Conservation (phyloP, 148 eudicot species). For the Rhododendron henanense region DNA sequence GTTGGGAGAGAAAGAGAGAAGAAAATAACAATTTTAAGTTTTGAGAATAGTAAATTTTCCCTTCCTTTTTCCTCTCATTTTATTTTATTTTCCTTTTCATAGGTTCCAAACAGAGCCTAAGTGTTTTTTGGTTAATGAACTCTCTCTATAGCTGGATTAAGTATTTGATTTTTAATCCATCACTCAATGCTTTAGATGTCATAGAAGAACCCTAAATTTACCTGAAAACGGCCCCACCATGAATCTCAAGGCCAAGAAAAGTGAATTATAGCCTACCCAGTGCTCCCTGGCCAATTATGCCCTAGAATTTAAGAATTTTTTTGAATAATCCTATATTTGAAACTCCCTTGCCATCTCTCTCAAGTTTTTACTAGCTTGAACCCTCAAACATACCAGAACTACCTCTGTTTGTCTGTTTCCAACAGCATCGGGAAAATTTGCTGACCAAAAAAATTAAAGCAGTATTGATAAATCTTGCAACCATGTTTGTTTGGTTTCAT, state of each 20-base stretch:
- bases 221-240: not conserved
- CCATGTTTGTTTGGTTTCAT: not conserved
- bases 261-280: not conserved
- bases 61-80: too few relatives aligned
- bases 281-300: not conserved
- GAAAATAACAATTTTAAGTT: too few relatives aligned
- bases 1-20: too few relatives aligned
- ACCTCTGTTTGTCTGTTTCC: not conserved
- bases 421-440: not conserved
- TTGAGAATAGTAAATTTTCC: too few relatives aligned
- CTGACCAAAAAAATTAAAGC: not conserved
- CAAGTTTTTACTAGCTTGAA: not conserved
- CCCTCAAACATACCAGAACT: not conserved
- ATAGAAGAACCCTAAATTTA: not conserved
- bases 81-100: too few relatives aligned
- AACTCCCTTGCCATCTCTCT: not conserved
- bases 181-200: not conserved
- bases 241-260: not conserved
- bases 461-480: not conserved
- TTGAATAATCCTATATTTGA: not conserved
- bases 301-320: not conserved
- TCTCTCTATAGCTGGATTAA: not conserved
- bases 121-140: not conserved
- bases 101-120: too few relatives aligned
- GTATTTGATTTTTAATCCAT: not conserved